Evolutionary conservation across 2,329 filamentous ascomycete species (phyloP).

Genomic region (Cladosporium sp.): DNA sequence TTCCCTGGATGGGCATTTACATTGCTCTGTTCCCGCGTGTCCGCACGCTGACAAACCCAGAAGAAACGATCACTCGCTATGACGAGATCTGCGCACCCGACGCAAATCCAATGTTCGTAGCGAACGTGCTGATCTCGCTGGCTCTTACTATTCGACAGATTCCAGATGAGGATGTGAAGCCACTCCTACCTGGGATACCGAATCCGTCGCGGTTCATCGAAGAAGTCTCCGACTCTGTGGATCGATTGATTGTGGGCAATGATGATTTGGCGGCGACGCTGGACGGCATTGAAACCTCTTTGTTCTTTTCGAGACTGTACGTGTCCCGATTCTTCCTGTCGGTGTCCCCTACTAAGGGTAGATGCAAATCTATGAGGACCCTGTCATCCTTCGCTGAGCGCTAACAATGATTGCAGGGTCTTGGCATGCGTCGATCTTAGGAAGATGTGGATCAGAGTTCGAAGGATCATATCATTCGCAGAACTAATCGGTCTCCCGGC

Average conservation of each 20-base stretch:
- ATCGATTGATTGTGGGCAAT: slow-evolving; percentile 28
- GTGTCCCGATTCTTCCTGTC: too few relatives aligned
- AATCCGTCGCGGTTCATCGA: neutral
- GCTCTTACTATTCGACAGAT: slow-evolving; percentile 29
- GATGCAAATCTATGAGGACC: too few relatives aligned
- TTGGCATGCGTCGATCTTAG: slow-evolving; percentile 33
- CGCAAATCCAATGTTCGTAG: slow-evolving; percentile 25
- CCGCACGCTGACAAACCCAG: slow-evolving; percentile 16
- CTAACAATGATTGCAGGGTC: slow-evolving; percentile 21
- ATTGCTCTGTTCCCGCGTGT: slow-evolving; percentile 23
- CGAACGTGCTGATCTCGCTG: slow-evolving; percentile 27
- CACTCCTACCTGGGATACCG: neutral
- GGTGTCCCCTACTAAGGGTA: too few relatives aligned
- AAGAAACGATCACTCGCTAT: slow-evolving; percentile 25
- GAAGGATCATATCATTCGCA: slow-evolving; percentile 35
- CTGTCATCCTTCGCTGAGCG: too few relatives aligned
- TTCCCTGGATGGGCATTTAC: slow-evolving; percentile 25
- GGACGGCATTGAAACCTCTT: slow-evolving; percentile 29
- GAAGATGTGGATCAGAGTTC: slow-evolving; percentile 35
- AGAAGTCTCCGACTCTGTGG: slow-evolving; percentile 23
- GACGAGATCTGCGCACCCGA: slow-evolving; percentile 22
- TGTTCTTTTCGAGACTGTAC: slow-evolving; percentile 36
- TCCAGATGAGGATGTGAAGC: neutral
- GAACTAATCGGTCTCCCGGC: slow-evolving; percentile 32
- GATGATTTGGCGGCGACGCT: slow-evolving; percentile 31